Evolutionary conservation across 2,329 filamentous ascomycete species (phyloP).

Genomic region (Colletotrichum falcatum): DNA sequence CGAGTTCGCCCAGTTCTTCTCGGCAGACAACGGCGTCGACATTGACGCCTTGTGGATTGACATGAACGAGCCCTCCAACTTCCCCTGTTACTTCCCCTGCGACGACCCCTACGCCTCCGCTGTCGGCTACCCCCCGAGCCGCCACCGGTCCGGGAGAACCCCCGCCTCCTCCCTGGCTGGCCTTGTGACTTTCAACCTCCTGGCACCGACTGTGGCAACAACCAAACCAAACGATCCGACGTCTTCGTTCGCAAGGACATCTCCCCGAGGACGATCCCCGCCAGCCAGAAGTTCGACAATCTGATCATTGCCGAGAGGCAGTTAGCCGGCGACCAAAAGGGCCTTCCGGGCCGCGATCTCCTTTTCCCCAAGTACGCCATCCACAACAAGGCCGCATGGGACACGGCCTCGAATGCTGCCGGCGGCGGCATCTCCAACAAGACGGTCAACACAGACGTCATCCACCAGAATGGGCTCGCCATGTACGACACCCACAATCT

Average conservation of each 20-base stretch:
- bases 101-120: conserved; percentile 56
- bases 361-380: conserved; percentile 75
- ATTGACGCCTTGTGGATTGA: conserved; percentile 86
- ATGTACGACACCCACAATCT: conserved; percentile 84
- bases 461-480: conserved; percentile 74
- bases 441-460: conserved; percentile 75
- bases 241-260: neutral
- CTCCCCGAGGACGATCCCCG: conserved; percentile 7
- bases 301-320: conserved; percentile 42
- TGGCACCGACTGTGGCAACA: conserved; percentile 27
- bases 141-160: conserved; percentile 71
- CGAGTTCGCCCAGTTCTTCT: conserved; percentile 75
- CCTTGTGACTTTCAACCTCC: conserved; percentile 51
- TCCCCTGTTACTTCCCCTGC: conserved; percentile 44
- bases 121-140: conserved; percentile 69
- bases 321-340: conserved; percentile 58
- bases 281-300: conserved; percentile 28
- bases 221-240: conserved; percentile 35
- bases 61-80: conserved; percentile 64
- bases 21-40: conserved; percentile 72
- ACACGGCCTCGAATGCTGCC: conserved; percentile 44
- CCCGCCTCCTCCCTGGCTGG: conserved; percentile 76
- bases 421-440: conserved; percentile 64
- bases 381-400: conserved; percentile 68
- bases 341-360: conserved; percentile 72